These are phyloP conservation scores for Neofusicoccum parvum DNA, from an alignment of 2,329 filamentous ascomycete species.

Conservation along the genomic window DNA sequence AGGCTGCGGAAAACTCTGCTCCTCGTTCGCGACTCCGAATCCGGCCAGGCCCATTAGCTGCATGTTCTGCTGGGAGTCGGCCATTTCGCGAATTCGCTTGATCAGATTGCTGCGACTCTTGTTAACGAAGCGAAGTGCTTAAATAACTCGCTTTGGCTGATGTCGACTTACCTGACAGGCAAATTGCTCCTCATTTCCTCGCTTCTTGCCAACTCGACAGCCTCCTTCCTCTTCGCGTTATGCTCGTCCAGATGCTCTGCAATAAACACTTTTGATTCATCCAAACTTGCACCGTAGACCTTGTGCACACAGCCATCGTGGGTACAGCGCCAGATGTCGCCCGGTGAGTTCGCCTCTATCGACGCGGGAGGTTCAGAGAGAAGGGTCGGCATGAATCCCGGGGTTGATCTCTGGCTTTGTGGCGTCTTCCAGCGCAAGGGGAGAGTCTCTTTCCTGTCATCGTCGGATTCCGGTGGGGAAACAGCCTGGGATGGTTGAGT, in stretches of 20 bases:
- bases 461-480: neutral
- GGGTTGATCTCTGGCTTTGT: slow-evolving; percentile 13
- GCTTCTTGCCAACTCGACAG: slow-evolving; percentile 56
- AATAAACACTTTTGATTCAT: slow-evolving; percentile 59
- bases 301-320: slow-evolving; percentile 66
- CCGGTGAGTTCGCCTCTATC: slow-evolving; percentile 51
- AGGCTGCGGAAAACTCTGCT: neutral
- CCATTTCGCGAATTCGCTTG: slow-evolving; percentile 49
- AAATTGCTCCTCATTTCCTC: slow-evolving; percentile 46
- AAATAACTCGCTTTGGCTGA: neutral
- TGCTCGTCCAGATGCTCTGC: slow-evolving; percentile 64
- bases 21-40: neutral
- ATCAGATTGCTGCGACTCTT: slow-evolving; percentile 42
- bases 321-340: slow-evolving; percentile 68
- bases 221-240: slow-evolving; percentile 56
- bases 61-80: slow-evolving; percentile 31
- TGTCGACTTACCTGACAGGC: slow-evolving; percentile 41
- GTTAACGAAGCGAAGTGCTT: neutral
- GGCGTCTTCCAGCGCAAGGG: slow-evolving; percentile 31
- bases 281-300: slow-evolving; percentile 63
- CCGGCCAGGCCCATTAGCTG: slow-evolving; percentile 13
- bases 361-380: slow-evolving; percentile 26
- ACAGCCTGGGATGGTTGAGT: neutral
- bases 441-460: slow-evolving; percentile 25
- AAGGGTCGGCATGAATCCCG: neutral